phyloP scores from a whole-genome alignment of 352 stramenopile species.

The Pythium biforme region DNA sequence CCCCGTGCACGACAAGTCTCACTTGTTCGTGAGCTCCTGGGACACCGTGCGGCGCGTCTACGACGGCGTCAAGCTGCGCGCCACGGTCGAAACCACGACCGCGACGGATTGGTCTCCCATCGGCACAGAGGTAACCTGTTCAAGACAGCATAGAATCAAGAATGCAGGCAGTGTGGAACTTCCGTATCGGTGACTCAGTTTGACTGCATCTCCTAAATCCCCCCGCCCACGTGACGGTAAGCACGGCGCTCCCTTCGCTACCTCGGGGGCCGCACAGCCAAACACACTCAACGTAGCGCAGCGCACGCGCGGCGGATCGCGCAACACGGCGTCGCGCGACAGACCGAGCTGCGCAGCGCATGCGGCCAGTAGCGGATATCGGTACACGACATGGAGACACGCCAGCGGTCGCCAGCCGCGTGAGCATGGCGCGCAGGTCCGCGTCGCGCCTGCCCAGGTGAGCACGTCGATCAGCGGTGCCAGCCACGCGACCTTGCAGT shows the following conservation, averaged over 20 bases:
- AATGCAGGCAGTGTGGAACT: too few species aligned
- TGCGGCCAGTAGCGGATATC: neutral
- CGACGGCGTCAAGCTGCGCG: conserved; percentile 48
- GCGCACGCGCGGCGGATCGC: neutral
- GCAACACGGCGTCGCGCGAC: neutral
- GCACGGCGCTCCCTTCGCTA: neutral
- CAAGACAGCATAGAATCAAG: too few species aligned
- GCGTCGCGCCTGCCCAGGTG: neutral
- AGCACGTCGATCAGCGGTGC: neutral
- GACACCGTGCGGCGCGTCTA: conserved; percentile 71
- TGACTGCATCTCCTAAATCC: too few species aligned
- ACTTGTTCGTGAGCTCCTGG: conserved; percentile 81
- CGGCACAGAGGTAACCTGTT: too few species aligned
- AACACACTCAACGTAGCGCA: conserved; percentile 2
- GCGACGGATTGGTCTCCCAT: too few species aligned
- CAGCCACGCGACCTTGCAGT: neutral
- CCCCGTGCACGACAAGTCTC: conserved; percentile 34
- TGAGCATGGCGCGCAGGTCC: neutral
- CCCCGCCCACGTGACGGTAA: neutral
- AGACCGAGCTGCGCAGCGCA: neutral
- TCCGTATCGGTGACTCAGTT: too few species aligned
- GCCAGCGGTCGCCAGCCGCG: neutral
- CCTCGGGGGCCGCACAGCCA: neutral
- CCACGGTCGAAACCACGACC: too few species aligned
- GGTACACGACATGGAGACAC: neutral